Base-by-base conservation (phyloP, 192 early-diverging fungal genomes). In the Haplosporangium gracile region DNA sequence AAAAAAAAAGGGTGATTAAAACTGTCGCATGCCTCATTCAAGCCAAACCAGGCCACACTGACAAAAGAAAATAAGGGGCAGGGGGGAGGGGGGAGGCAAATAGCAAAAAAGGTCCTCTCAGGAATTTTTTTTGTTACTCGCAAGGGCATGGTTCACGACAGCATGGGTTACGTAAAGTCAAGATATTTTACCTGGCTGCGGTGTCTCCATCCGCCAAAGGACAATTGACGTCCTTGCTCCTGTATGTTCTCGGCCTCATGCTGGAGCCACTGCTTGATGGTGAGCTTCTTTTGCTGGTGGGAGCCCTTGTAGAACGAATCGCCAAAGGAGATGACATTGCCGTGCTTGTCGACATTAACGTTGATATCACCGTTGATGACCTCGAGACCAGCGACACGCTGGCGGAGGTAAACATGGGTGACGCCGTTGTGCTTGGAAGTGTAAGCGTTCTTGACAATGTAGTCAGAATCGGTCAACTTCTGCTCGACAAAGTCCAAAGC, bases 351-450 rank as follows among this genome's bases (percentile, higher is more conserved):
- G 51, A 98, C 87, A 81, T 99, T 97, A 88, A 97, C 89, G 85
- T 96, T 97, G 47, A 95, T 96, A 77, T 97, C 94, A 55, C 92
- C 95, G 83, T 98, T 99, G 38, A 92, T 80, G 36, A 99, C 93
- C 75, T 93, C 91, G 13, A 96, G 55, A 10, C 93, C 97, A 65
- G 94, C 82, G 71, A 93, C 80, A 18, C 88, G 78, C 81, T 99
- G 97, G 43, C 93, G 93, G 9, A 96, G 81, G 82, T 98, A 95
- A 22, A 98, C 94, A 80, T 98, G 97, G 29, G 96, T 94, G n/a
- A 97, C 88, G 34, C 93, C 93, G 34, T 92, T 94, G 79, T 93
- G 92, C 20, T 92, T 86, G n/a, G 95, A 95, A 18, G 85, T 90
- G 88, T 96, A 95, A 8, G 92, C 88, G 82, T 93, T 93, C 72